Conservation (phyloP, 2,329 filamentous ascomycete genomes). For the Paecilomyces sp. region DNA sequence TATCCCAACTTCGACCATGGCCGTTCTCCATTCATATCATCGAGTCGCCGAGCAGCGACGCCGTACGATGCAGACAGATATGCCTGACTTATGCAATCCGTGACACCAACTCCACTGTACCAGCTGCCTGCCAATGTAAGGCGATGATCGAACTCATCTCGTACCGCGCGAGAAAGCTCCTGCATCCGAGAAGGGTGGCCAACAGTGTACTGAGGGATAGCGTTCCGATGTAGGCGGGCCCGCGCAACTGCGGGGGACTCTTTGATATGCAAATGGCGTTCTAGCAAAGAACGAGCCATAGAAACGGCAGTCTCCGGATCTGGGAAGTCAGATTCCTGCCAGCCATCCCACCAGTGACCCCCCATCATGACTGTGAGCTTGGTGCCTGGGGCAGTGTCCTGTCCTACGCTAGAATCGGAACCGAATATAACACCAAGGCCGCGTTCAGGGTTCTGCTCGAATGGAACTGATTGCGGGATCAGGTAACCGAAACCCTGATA, state of each 20-base stretch:
- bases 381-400: conserved; percentile 58
- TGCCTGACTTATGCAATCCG: conserved; percentile 51
- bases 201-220: conserved; percentile 84
- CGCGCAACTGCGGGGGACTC: conserved; percentile 55
- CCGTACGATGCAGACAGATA: conserved; percentile 45
- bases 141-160: conserved; percentile 51
- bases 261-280: conserved; percentile 66
- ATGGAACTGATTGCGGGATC: conserved; percentile 66
- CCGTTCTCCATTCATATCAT: conserved; percentile 2
- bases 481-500: conserved; percentile 82
- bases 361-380: conserved; percentile 94
- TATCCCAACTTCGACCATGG: conserved; percentile 15
- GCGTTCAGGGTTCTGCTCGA: conserved; percentile 69
- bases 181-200: conserved; percentile 63
- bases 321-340: conserved; percentile 49
- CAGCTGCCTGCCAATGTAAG: conserved; percentile 57
- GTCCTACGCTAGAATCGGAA: conserved; percentile 55
- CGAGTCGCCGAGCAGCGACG: conserved; percentile 25
- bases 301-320: conserved; percentile 56
- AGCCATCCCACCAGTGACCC: conserved; percentile 80
- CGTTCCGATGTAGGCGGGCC: conserved; percentile 58
- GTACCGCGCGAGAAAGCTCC: conserved; percentile 49
- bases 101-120: conserved; percentile 45
- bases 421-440: conserved; percentile 92
- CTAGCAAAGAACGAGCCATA: conserved; percentile 64